phyloP scores from a whole-genome alignment of 129 eudicot genomes.

The Deinandra increscens region DNA sequence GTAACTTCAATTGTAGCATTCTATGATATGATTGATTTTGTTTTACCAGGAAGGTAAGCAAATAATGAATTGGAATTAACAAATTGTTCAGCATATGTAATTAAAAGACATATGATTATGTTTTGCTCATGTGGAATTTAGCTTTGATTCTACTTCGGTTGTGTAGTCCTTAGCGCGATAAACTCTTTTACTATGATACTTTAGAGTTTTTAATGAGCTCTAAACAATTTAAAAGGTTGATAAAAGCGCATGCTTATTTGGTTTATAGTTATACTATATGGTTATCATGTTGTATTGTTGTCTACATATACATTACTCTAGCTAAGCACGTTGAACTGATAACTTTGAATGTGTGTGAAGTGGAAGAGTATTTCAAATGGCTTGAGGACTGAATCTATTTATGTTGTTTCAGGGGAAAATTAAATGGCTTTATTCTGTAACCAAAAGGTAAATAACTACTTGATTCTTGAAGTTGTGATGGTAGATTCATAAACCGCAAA shows the following conservation, averaged over 20 bases:
- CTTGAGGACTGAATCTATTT: too few relatives aligned
- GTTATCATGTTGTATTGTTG: neutral
- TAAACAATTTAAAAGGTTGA: neutral
- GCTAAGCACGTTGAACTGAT: neutral
- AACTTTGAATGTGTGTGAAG: too few relatives aligned
- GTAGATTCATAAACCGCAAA: too few relatives aligned
- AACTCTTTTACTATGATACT: neutral
- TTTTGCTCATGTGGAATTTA: neutral
- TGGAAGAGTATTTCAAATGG: too few relatives aligned
- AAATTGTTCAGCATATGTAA: neutral
- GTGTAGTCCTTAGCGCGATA: neutral
- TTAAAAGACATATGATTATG: conserved; percentile 15
- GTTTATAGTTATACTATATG: neutral
- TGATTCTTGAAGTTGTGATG: too few relatives aligned
- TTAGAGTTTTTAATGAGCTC: neutral
- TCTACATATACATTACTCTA: neutral
- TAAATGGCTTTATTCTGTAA: too few relatives aligned
- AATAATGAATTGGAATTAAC: neutral
- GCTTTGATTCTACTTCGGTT: neutral
- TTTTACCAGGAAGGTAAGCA: conserved; percentile 6
- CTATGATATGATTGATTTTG: neutral
- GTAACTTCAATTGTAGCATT: neutral
- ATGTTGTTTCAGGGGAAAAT: too few relatives aligned
- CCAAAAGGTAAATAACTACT: too few relatives aligned
- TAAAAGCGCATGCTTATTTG: neutral